Evolutionary conservation across 83 land plant species (phyloP).

Genomic region (Isoetes engelmannii): DNA sequence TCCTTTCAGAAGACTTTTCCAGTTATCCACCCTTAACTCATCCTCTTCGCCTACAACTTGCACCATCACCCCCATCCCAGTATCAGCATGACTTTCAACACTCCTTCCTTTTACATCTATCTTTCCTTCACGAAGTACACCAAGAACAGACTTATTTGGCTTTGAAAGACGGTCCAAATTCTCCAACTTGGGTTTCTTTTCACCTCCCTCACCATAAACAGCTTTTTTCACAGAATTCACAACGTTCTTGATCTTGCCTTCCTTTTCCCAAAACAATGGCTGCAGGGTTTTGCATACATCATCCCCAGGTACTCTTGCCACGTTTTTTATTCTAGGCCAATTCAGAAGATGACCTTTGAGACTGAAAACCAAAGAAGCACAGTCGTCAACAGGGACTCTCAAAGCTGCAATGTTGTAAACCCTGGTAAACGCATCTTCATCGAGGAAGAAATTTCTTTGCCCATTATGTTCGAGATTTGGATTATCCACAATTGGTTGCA

Average conservation of each 20-base stretch:
- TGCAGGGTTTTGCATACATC: slow-evolving; percentile 45
- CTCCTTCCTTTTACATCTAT: not conserved
- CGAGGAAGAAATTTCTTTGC: slow-evolving; percentile 11
- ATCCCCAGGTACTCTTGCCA: slow-evolving; percentile 81
- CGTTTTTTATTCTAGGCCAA: slow-evolving; percentile 80
- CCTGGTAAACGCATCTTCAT: slow-evolving; percentile 44
- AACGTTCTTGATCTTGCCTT: not conserved
- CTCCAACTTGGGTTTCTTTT: slow-evolving; percentile 28
- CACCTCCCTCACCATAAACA: slow-evolving; percentile 3
- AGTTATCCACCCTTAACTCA: not conserved
- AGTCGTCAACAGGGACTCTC: slow-evolving; percentile 59
- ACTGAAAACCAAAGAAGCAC: slow-evolving; percentile 42
- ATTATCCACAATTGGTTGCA: no score
- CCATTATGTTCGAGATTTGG: no score
- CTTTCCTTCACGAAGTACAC: slow-evolving; percentile 15
- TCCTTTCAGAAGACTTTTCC: slow-evolving; percentile 21
- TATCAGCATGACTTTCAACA: slow-evolving; percentile 18
- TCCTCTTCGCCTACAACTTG: slow-evolving; percentile 18
- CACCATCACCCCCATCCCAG: not conserved
- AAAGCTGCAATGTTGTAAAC: slow-evolving; percentile 59
- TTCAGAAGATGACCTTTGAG: slow-evolving; percentile 83
- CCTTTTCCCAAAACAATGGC: slow-evolving; percentile 7
- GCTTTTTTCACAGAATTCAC: slow-evolving; percentile 19
- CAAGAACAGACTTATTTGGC: slow-evolving; percentile 31
- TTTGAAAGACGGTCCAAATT: slow-evolving; percentile 56